A percentile compares a stretch with the other conserved stretches of the same genome.
These are phyloP conservation scores for Amaranthus palmeri DNA, from an alignment of 148 eudicot genomes.

Conservation along the genomic window DNA sequence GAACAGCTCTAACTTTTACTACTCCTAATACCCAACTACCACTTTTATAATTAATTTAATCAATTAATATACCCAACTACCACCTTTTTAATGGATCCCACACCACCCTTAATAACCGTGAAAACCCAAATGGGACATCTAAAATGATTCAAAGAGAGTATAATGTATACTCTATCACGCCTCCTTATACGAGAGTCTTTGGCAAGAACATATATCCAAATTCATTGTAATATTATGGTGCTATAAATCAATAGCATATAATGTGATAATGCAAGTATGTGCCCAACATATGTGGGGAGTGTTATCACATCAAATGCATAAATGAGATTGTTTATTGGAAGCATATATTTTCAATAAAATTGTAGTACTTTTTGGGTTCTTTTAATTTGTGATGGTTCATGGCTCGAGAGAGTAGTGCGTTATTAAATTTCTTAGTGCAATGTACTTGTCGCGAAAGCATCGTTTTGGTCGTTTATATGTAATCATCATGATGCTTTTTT, in stretches of 20 bases:
- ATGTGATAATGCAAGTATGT: background rate
- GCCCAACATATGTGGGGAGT: conserved; percentile 3
- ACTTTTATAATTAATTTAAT: too few relatives aligned
- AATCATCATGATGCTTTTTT: background rate
- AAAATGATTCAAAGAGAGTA: too few relatives aligned
- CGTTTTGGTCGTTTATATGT: conserved; percentile 6
- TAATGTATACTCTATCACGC: too few relatives aligned
- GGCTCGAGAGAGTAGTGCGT: background rate
- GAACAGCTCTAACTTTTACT: too few relatives aligned
- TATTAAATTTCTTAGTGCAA: conserved; percentile 3
- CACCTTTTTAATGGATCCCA: too few relatives aligned
- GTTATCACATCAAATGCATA: conserved; percentile 11
- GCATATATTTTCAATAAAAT: background rate
- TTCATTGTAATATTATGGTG: background rate
- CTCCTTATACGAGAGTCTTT: too few relatives aligned
- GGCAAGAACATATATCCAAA: background rate
- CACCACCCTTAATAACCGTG: too few relatives aligned
- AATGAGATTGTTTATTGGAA: conserved; percentile 3
- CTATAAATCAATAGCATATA: background rate
- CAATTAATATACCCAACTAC: too few relatives aligned
- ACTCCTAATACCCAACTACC: too few relatives aligned
- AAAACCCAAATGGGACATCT: too few relatives aligned
- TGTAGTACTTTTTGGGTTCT: background rate
- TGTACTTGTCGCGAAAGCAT: conserved; percentile 10
- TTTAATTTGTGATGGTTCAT: background rate